Base-by-base conservation (phyloP, 176 grass and related monocot species). In the Hordeum marinum region DNA sequence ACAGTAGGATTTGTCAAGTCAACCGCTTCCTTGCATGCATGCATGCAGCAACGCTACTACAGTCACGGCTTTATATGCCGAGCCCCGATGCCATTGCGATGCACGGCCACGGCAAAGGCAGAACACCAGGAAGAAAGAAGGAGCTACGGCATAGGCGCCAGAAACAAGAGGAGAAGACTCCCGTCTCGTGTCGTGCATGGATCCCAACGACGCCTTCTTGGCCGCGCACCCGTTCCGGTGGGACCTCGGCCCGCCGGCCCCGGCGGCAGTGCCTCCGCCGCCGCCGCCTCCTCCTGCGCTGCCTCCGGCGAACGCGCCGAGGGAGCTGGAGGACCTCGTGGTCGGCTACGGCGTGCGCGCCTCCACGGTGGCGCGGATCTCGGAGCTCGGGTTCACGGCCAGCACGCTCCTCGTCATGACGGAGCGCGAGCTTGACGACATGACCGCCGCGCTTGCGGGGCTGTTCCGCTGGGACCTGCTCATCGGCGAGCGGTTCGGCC, bases 381-480 rank as follows among this genome's bases (percentile, higher is more conserved):
- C 76, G 1, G 89, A 91, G 89, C 85, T 91, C 60, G 89, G 89
- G 76, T 91, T 91, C 85, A 91, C 89, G 81, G 60, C 89, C 0
- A 87, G 85, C 81, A 91, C 89, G 52, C 89, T 91, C 12, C 76
- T 91, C 0, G 85, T 71, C 40, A 94, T 94, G 93, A 94, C 96
- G 21, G 96, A 98, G 81, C 85, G 88, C 60, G 96, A 99, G 90
- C 88, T 99, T 2, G 96, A 99, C 90, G 96, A 99, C 82, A 96
- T 99, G 96, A 96, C 92, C 81, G 91, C 93, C 67, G 89, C 96
- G 80, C 83, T 99, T 70, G 77, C 91, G 7, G 91, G 92, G 48
- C 67, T 99, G 7, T 99, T 99, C 87, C 89, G 94, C 67, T 95
- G 93, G 93, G 96, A 99, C 78, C 79, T 99, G 35, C 92, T 99